Evolutionary conservation across 2,329 filamentous ascomycete species (phyloP).

Genomic region (Fusarium sp.): DNA sequence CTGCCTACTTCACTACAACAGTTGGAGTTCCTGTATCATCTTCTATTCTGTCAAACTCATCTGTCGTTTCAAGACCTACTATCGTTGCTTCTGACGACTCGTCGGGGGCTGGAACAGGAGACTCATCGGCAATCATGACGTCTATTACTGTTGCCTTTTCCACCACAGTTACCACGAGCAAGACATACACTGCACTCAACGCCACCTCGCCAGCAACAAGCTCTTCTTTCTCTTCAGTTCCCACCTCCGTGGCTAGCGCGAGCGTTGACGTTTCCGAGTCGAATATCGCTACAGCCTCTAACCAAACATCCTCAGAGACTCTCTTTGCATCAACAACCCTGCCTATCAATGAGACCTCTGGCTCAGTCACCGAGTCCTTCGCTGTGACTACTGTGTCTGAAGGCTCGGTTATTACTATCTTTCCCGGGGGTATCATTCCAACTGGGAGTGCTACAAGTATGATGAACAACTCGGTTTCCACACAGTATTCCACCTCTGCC

Average conservation of each 20-base stretch:
- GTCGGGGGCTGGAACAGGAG: neutral
- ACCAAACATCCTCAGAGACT: neutral
- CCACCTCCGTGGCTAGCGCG: neutral
- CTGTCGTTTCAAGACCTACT: neutral
- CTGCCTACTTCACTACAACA: constrained; percentile 1
- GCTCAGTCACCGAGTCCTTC: neutral
- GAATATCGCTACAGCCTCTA: neutral
- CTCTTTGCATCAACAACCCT: constrained; percentile 11
- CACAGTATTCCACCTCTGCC: constrained; percentile 4
- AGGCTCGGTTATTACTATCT: constrained; percentile 28
- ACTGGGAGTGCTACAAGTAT: constrained; percentile 5
- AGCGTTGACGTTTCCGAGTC: neutral
- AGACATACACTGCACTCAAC: neutral
- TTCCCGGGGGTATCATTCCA: constrained; percentile 18
- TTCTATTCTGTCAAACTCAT: neutral
- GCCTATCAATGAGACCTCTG: constrained; percentile 7
- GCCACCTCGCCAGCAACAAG: neutral
- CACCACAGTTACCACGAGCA: neutral
- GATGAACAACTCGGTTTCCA: constrained; percentile 1
- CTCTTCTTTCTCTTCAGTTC: neutral
- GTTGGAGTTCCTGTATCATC: neutral
- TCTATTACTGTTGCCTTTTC: neutral
- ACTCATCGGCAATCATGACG: neutral
- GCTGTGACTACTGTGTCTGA: constrained; percentile 19
- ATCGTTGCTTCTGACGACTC: neutral